phyloP scores from a whole-genome alignment of 176 grass and related monocot genomes.

The Aegilops speltoides region DNA sequence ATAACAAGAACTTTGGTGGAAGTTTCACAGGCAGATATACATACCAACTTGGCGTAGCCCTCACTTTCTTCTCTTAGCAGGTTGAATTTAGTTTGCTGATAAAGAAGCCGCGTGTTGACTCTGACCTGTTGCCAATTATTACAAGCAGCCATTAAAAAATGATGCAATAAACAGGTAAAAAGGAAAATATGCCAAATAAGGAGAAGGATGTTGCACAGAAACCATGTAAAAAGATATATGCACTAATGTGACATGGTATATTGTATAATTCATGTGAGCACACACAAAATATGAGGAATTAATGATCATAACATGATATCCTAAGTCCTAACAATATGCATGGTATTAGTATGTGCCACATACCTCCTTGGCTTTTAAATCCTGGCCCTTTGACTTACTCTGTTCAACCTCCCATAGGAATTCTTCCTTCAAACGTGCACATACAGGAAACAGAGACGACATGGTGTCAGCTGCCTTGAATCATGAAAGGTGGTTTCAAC shows the following conservation, averaged over 20 bases:
- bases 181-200: constrained; percentile 6
- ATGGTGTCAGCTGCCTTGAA: constrained; percentile 28
- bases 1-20: constrained; percentile 15
- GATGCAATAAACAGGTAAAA: constrained; percentile 6
- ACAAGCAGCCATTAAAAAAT: constrained; percentile 6
- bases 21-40: constrained; percentile 26
- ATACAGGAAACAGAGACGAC: constrained; percentile 26
- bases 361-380: constrained; percentile 96
- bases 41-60: constrained; percentile 96
- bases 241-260: background rate
- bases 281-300: constrained; percentile 12
- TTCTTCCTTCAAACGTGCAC: constrained; percentile 71
- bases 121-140: constrained; percentile 74
- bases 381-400: constrained; percentile 85
- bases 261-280: background rate
- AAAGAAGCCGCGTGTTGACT: constrained; percentile 97
- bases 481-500: constrained; percentile 20
- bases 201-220: constrained; percentile 3
- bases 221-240: background rate
- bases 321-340: constrained; percentile 1
- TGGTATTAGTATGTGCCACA: background rate
- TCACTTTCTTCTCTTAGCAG: constrained; percentile 97
- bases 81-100: constrained; percentile 99
- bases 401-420: constrained; percentile 93
- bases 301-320: background rate